A percentile compares a stretch with the other conserved stretches of the same genome.
These are phyloP conservation scores for Chrysochromulina tobinii DNA, from an alignment of 78 protist genomes.

Conservation along the genomic window DNA sequence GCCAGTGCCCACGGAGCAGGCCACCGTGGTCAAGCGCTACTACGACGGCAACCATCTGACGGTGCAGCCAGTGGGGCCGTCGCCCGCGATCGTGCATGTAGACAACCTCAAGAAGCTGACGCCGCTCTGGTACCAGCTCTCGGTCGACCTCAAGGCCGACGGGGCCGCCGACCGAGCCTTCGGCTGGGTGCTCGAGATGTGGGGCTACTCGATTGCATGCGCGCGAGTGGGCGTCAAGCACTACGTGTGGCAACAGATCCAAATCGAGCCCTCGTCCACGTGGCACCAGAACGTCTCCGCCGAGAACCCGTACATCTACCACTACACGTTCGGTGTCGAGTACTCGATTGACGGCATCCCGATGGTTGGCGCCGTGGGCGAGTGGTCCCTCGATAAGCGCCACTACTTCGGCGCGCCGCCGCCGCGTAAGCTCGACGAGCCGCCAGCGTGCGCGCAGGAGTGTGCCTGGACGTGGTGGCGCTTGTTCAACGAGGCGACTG, in stretches of 20 bases:
- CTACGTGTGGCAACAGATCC: slow-evolving; percentile 1
- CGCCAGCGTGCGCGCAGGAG: background rate
- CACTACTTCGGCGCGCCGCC: background rate
- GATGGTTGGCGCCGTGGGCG: background rate
- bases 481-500: background rate
- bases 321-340: background rate
- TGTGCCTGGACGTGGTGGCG: background rate
- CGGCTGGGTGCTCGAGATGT: slow-evolving; percentile 27
- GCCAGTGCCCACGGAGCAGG: background rate
- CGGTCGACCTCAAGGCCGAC: background rate
- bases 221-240: background rate
- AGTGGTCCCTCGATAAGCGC: slow-evolving; percentile 21
- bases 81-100: background rate
- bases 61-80: background rate
- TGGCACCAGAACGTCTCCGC: slow-evolving; percentile 3
- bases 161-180: background rate
- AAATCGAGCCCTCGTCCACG: slow-evolving; percentile 10
- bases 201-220: background rate
- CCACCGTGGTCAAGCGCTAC: background rate
- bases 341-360: background rate
- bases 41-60: background rate
- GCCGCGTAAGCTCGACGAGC: background rate
- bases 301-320: background rate
- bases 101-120: background rate
- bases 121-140: background rate